Percentiles rank a stretch among this genome's conserved stretches.
Conservation (phyloP, 2,329 filamentous ascomycete genomes). For the Huntiella bhutanensis region DNA sequence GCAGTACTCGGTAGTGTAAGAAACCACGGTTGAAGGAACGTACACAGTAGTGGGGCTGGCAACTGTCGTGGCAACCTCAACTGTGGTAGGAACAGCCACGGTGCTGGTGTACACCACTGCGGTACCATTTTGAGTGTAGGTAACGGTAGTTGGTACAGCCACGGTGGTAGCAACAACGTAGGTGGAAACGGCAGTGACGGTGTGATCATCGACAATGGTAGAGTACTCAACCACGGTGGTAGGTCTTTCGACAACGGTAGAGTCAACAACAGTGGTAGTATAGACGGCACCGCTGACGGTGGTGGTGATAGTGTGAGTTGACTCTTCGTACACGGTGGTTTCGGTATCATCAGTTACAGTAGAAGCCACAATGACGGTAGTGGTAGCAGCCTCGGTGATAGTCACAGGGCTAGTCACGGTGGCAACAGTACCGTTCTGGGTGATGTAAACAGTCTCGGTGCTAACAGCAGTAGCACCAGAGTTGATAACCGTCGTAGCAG, state of each 20-base stretch:
- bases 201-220: background rate
- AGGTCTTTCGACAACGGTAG: slow-evolving; percentile 1
- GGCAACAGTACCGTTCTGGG: slow-evolving; percentile 1
- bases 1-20: background rate
- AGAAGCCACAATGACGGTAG: background rate
- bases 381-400: background rate
- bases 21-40: background rate
- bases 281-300: slow-evolving; percentile 1
- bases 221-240: background rate
- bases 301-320: background rate
- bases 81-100: slow-evolving; percentile 5
- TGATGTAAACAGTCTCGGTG: background rate
- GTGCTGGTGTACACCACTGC: background rate
- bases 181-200: background rate
- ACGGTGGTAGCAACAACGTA: background rate
- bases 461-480: background rate
- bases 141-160: slow-evolving; percentile 1
- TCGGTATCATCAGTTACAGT: background rate
- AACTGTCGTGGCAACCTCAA: slow-evolving; percentile 4
- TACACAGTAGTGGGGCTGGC: background rate
- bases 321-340: background rate
- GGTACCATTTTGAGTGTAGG: background rate
- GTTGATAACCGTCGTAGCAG: slow-evolving; percentile 1
- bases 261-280: slow-evolving; percentile 3
- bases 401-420: background rate